phyloP scores from a whole-genome alignment of 352 stramenopile genomes.

The Phytopythium boreale region DNA sequence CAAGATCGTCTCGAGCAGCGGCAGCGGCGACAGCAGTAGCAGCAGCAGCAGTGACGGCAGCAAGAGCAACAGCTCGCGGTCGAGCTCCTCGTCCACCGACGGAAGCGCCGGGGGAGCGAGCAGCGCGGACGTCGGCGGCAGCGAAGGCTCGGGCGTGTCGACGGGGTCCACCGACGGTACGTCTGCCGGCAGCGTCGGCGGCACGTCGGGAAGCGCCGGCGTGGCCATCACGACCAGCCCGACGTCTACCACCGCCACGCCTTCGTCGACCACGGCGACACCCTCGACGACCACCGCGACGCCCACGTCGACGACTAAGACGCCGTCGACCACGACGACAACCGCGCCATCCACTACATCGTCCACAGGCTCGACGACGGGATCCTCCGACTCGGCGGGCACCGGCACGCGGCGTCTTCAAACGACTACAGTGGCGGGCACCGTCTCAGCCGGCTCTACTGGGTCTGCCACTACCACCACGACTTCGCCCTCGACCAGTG shows the following conservation, averaged over 20 bases:
- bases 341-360: conserved; percentile 3
- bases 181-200: conserved; percentile 3
- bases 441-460: background rate
- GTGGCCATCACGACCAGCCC: conserved; percentile 12
- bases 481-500: conserved; percentile 7
- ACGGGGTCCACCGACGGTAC: conserved; percentile 15
- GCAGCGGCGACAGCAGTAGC: conserved; percentile 14
- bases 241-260: conserved; percentile 20
- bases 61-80: conserved; percentile 10
- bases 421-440: background rate
- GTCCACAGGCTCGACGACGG: conserved; percentile 6
- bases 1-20: conserved; percentile 29
- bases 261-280: conserved; percentile 22
- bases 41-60: conserved; percentile 17
- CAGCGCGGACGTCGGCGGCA: conserved; percentile 19
- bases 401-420: background rate
- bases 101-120: conserved; percentile 12
- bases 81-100: conserved; percentile 16
- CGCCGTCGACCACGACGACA: conserved; percentile 5
- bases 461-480: conserved; percentile 11
- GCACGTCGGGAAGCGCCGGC: too few relatives aligned
- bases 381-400: background rate
- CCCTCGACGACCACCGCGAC: conserved; percentile 12
- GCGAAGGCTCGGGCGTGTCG: conserved; percentile 9
- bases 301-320: conserved; percentile 15